phyloP scores from a whole-genome alignment of 345 rosid species.

The Murraya koenigii region DNA sequence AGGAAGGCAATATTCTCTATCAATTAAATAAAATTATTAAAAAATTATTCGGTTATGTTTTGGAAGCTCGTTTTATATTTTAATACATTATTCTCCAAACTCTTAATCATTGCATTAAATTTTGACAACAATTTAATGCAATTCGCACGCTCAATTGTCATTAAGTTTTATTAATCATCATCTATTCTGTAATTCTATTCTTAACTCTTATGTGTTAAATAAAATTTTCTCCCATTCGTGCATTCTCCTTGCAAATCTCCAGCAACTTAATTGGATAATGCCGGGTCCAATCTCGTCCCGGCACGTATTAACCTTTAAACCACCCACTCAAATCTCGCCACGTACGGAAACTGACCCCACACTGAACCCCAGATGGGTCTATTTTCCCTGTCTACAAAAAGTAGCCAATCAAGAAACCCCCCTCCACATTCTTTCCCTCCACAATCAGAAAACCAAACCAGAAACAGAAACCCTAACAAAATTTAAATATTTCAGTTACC shows the following conservation, averaged over 20 bases:
- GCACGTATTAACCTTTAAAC: not conserved
- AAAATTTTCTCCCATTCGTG: not conserved
- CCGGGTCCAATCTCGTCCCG: not conserved
- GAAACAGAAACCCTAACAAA: not conserved
- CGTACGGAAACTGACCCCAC: not conserved
- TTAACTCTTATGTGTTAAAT: not conserved
- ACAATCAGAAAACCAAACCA: not conserved
- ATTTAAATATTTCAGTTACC: not conserved
- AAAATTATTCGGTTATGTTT: no score
- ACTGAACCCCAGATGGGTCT: not conserved
- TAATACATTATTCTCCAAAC: no score
- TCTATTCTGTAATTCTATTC: not conserved
- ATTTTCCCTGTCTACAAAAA: not conserved
- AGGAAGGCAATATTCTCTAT: no score
- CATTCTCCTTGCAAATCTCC: not conserved
- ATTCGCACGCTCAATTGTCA: not conserved
- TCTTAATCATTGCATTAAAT: no score
- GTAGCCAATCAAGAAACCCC: not conserved
- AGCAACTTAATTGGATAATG: not conserved
- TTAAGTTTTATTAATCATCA: no score
- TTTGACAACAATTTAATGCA: no score
- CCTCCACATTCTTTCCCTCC: not conserved
- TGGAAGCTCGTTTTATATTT: no score
- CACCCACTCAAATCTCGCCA: not conserved
- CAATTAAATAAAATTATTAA: no score